phyloP scores from a whole-genome alignment of 345 rosid species.

The Murraya paniculata region DNA sequence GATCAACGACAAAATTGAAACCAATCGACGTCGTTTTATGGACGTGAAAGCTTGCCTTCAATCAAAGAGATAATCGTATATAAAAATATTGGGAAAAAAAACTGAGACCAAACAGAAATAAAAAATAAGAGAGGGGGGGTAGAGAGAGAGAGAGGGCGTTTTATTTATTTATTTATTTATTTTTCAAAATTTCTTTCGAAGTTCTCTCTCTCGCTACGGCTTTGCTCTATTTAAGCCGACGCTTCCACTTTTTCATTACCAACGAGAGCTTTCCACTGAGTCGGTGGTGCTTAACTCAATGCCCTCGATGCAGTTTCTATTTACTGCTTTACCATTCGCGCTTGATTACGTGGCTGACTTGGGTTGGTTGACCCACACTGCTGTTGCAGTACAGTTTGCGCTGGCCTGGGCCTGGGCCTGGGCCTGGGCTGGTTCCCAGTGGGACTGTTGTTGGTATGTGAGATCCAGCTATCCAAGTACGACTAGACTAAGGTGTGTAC shows the following conservation, averaged over 20 bases:
- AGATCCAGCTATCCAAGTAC: no score
- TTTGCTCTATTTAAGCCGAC: not conserved
- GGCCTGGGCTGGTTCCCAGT: not conserved
- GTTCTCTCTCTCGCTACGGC: not conserved
- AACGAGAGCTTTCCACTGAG: slow-evolving; percentile 22
- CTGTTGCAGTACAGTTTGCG: not conserved
- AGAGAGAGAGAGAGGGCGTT: not conserved
- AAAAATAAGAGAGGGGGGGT: not conserved
- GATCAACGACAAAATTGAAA: not conserved
- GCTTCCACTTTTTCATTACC: slow-evolving; percentile 16
- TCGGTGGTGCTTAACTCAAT: not conserved
- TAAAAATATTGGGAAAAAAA: not conserved
- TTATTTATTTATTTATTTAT: not conserved
- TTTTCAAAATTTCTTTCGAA: not conserved
- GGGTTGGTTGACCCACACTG: not conserved
- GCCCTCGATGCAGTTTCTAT: not conserved
- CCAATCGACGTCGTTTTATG: not conserved
- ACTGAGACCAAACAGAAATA: not conserved
- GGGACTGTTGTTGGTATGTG: no score
- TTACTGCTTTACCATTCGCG: not conserved
- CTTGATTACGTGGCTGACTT: not conserved
- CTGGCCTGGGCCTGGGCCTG: not conserved
- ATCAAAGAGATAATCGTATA: slow-evolving; percentile 2
- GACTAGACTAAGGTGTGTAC: no score
- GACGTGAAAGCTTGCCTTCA: not conserved